Percentiles rank a stretch among this genome's conserved stretches.
These are phyloP conservation scores for Diaporthe capsici DNA, from an alignment of 2,329 filamentous ascomycete species.

Conservation along the genomic window DNA sequence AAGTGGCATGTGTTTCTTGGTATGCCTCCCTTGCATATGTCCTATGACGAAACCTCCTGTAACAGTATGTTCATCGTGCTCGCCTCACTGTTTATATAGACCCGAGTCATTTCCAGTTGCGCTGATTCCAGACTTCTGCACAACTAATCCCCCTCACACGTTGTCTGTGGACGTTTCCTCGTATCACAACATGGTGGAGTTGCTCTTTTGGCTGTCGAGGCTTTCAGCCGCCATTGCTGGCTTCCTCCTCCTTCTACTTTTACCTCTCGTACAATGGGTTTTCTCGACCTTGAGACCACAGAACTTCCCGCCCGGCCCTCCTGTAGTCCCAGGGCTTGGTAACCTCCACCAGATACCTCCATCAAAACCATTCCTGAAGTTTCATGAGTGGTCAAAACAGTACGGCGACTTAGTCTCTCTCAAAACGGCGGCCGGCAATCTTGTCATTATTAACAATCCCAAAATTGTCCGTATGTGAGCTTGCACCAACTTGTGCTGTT, in stretches of 20 bases:
- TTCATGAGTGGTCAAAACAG: constrained; percentile 50
- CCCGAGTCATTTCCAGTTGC: not conserved
- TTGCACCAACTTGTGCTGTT: no score
- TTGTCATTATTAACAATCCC: constrained; percentile 53
- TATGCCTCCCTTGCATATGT: no score
- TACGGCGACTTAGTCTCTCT: constrained; percentile 54
- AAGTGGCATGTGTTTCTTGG: not conserved
- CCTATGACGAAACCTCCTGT: not conserved
- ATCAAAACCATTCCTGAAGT: constrained; percentile 46
- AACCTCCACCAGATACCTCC: constrained; percentile 48
- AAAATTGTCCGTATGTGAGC: constrained; percentile 45
- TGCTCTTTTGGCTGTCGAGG: not conserved
- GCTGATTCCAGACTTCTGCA: no score
- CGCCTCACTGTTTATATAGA: not conserved
- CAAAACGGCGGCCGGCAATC: constrained; percentile 49
- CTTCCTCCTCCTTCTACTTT: not conserved
- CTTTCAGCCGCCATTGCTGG: not conserved
- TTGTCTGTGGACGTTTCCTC: not conserved
- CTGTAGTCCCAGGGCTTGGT: constrained; percentile 45
- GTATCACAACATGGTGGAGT: not conserved
- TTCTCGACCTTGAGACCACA: constrained; percentile 34
- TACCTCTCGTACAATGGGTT: not conserved
- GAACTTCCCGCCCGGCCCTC: constrained; percentile 46
- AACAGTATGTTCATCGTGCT: not conserved
- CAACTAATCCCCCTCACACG: no score